Evolutionary conservation across 2,329 filamentous ascomycete species (phyloP), one percentile per base, ranked within the genome.

Genomic region (Talaromyces sp.): DNA sequence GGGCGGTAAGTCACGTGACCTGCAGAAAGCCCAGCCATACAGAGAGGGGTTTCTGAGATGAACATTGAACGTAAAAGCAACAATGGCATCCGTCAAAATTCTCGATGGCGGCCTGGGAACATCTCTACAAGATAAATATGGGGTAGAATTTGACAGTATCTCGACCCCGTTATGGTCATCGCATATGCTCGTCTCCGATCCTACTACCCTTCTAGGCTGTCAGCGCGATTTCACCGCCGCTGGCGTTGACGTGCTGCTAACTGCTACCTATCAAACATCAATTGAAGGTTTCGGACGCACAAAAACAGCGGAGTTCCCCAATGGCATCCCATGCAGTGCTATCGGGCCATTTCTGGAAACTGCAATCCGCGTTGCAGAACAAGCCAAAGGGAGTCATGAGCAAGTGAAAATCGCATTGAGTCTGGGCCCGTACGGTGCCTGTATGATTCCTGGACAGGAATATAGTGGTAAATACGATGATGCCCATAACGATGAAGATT

Each of bases 31-130:
- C 8, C 6, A 17, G 2, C 7, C 6, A 51, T 27, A 4, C 5
- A 29, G 27, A 25, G 11, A 15, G 22, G 22, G 22, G 7, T 49
- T 51, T 51, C 6, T 11, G 43, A 22, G 25, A 25, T 29, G 17
- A 51, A 29, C 13, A 11, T 51, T 7, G 22, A 51, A 29, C 6
- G 15, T 7, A 29, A 17, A 17, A 17, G 22, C 11, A 11, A 51
- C 25, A 51, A 51, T 51, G 47, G 22, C 47, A 51, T 51, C 22
- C 6, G 13, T 51, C 47, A 51, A 51, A 13, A 51, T 91, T 58
- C 82, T 91, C 45, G 88, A 91, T 72, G 88, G 89, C 62, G 88
- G 88, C 7, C 82, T 91, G 25, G 88, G 89, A 38, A 91, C 89
- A 2, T 86, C 87, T 0, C 85, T 91, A 2, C 83, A 88, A 71